Base-by-base conservation (phyloP, 2,329 filamentous ascomycete genomes). In the Diaporthe vaccinii region DNA sequence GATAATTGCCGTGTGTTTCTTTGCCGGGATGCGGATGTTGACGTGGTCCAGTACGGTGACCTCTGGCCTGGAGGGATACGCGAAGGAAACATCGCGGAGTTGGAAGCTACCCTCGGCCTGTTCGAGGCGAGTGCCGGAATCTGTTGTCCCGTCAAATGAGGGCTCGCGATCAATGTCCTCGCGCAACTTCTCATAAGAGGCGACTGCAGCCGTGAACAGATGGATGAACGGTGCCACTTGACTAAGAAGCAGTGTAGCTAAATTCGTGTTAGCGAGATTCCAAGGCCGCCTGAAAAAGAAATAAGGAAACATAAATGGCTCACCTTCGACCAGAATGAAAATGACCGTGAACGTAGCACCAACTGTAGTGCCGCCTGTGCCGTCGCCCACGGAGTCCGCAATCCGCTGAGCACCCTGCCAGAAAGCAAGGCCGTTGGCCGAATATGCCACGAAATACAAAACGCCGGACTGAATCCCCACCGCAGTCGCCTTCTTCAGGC, bases 371-470 rank as follows among this genome's bases (percentile, higher is more conserved):
- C 85, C 86, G 12, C 82, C 75, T 80, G 80, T 75, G 75, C 80
- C 68, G 31, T 75, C 28, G 3, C 81, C 81, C 51, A 80, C 78
- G 0, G 79, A 78, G 12, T 82, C 78, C 3, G 82, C 82, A 51
- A 84, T 82, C 75, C 73, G 49, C 57, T 82, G 84, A 77, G 89
- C 91, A 59, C 91, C 92, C 80, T 92, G 89, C 90, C 91, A 93
- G 79, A 93, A 93, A 0, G 91, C 91, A 15, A 93, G 82, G 10
- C 89, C 91, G 78, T 92, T 93, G 7, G 90, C 90, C 2, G 89
- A 86, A 78, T 92, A 93, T 3, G 91, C 90, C 74, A 93, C 87
- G 78, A 93, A 93, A 79, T 92, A 93, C 25, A 93, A 82, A n/a
- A 91, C 80, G n/a, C 91, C 91, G 10, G 89, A 85, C 79, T 92